Percentiles rank a stretch among this genome's conserved stretches.
These are phyloP conservation scores for Nannochloris sp. DNA, from an alignment of 139 green algal genomes.

Conservation along the genomic window DNA sequence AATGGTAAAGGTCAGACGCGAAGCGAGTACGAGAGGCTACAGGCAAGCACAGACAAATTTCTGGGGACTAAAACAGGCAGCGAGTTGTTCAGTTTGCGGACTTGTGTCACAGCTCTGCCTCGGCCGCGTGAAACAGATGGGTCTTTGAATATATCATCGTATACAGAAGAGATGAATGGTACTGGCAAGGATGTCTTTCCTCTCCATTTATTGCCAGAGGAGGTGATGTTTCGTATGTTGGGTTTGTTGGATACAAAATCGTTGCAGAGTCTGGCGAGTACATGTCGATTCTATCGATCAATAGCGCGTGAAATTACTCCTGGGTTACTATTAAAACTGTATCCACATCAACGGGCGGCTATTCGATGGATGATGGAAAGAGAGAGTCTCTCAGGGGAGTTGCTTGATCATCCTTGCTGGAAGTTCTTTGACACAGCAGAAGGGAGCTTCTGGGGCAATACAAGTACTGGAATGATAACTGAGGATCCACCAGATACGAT, in stretches of 20 bases:
- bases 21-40: not conserved
- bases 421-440: constrained; percentile 12
- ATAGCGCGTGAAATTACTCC: constrained; percentile 33
- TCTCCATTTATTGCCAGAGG: not conserved
- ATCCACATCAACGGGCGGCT: constrained; percentile 50
- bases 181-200: not conserved
- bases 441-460: constrained; percentile 25
- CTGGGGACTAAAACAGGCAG: not conserved
- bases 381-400: constrained; percentile 15
- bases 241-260: constrained; percentile 17
- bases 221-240: constrained; percentile 13
- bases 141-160: not conserved
- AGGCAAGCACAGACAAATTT: not conserved
- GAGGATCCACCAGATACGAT: constrained; percentile 9
- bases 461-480: constrained; percentile 30
- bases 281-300: constrained; percentile 28
- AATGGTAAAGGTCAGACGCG: not conserved
- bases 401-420: constrained; percentile 33
- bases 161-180: not conserved
- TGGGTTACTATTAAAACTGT: constrained; percentile 47
- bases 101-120: not conserved
- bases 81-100: not conserved
- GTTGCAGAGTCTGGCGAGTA: constrained; percentile 13
- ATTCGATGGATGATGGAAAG: constrained; percentile 59
- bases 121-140: not conserved